Evolutionary conservation across 495 filamentous ascomycete species (phyloP).

Genomic region (Sordaria brevicollis): DNA sequence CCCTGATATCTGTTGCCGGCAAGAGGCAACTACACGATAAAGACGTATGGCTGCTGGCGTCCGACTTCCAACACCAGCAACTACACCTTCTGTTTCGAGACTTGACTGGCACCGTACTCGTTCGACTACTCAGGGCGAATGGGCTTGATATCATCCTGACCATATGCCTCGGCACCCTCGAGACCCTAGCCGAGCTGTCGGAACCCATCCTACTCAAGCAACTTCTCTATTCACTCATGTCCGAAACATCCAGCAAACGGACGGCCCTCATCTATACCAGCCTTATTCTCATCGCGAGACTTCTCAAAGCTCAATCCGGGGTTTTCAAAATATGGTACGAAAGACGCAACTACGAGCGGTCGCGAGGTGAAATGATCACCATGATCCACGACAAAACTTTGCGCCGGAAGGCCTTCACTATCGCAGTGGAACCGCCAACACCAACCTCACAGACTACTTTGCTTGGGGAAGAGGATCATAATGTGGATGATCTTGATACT

Average conservation of each 20-base stretch:
- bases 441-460: constrained; percentile 10
- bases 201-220: constrained; percentile 61
- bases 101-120: constrained; percentile 59
- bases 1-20: constrained; percentile 54
- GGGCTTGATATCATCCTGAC: constrained; percentile 64
- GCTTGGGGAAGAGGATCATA: constrained; percentile 16
- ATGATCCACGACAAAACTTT: constrained; percentile 82
- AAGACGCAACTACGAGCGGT: constrained; percentile 63
- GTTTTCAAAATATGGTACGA: constrained; percentile 67
- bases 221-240: constrained; percentile 56
- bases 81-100: constrained; percentile 64
- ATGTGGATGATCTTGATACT: constrained; percentile 9
- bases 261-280: constrained; percentile 57
- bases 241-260: constrained; percentile 33
- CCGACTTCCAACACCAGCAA: constrained; percentile 64
- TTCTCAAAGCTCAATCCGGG: constrained; percentile 53
- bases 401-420: constrained; percentile 57
- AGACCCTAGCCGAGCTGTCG: constrained; percentile 52
- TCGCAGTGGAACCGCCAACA: constrained; percentile 8
- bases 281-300: constrained; percentile 46
- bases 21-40: constrained; percentile 56
- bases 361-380: constrained; percentile 75
- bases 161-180: constrained; percentile 46
- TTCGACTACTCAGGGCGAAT: constrained; percentile 60
- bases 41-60: constrained; percentile 68